Evolutionary conservation across 306 rosid species (phyloP).

Genomic region (Acmispon strigosus): DNA sequence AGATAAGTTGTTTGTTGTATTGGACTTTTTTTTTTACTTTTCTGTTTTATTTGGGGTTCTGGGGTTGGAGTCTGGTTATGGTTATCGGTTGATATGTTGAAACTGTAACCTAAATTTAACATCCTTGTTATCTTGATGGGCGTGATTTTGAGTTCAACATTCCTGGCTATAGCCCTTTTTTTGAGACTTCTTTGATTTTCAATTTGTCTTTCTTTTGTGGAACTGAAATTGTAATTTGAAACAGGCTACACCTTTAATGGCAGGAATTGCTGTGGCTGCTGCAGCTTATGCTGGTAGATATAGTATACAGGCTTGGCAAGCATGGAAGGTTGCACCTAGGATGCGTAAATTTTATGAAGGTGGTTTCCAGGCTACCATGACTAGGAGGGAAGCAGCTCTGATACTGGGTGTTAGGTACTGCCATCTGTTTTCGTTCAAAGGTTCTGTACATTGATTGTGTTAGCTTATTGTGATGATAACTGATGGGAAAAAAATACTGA

Average conservation of each 20-base stretch:
- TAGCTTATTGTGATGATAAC: neutral
- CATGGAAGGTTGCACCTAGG: constrained; percentile 33
- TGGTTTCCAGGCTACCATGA: constrained; percentile 76
- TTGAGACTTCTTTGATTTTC: no score
- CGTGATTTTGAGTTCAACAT: no score
- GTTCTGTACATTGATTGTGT: neutral
- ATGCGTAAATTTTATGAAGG: constrained; percentile 76
- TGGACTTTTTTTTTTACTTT: no score
- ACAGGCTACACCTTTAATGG: constrained; percentile 58
- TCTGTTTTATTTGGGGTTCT: no score
- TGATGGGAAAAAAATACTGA: no score
- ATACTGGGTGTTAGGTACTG: constrained; percentile 75
- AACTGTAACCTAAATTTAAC: neutral
- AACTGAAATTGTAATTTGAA: constrained; percentile 20
- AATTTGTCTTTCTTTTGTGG: no score
- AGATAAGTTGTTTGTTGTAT: no score
- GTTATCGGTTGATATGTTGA: no score
- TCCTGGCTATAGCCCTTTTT: no score
- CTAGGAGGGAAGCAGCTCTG: constrained; percentile 70
- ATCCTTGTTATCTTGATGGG: no score
- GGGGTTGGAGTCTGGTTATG: no score
- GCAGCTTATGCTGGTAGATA: constrained; percentile 75
- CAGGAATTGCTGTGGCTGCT: constrained; percentile 74
- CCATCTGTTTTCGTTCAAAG: neutral
- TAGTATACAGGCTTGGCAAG: constrained; percentile 80